Percentiles rank a stretch among this genome's conserved stretches.
Conservation (phyloP, 176 grass and related monocot genomes). For the Carex kokanica region DNA sequence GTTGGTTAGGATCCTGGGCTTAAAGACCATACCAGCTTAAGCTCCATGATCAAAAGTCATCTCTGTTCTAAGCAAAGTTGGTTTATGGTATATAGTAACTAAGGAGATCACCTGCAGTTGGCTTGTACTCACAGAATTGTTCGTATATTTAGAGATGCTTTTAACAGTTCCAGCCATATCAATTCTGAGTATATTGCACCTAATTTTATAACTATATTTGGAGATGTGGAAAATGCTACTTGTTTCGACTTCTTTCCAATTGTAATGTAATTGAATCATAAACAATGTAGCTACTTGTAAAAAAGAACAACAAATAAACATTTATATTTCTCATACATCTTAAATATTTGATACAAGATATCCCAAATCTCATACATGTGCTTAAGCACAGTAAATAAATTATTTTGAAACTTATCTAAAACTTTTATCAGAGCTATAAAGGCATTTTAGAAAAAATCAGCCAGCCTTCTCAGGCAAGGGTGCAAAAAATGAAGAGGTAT, state of each 20-base stretch:
- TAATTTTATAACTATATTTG: neutral
- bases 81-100: neutral
- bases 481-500: neutral
- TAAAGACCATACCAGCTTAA: no score
- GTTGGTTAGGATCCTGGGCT: no score
- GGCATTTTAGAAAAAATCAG: neutral
- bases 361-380: conserved; percentile 11
- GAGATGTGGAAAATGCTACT: neutral
- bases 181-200: neutral
- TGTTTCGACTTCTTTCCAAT: neutral
- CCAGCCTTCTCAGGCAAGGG: neutral
- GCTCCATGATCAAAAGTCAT: neutral
- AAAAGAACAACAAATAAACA: neutral
- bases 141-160: neutral
- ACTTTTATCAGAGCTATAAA: neutral
- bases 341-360: neutral
- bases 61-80: no score
- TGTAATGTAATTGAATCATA: neutral
- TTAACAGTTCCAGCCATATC: neutral
- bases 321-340: neutral
- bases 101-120: neutral
- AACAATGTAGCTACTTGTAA: neutral
- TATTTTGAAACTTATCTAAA: neutral
- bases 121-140: neutral
- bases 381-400: conserved; percentile 7